Percentiles rank a stretch among this genome's conserved stretches.
Conservation (phyloP, 2,329 filamentous ascomycete species). For the Colletotrichum tanaceti region DNA sequence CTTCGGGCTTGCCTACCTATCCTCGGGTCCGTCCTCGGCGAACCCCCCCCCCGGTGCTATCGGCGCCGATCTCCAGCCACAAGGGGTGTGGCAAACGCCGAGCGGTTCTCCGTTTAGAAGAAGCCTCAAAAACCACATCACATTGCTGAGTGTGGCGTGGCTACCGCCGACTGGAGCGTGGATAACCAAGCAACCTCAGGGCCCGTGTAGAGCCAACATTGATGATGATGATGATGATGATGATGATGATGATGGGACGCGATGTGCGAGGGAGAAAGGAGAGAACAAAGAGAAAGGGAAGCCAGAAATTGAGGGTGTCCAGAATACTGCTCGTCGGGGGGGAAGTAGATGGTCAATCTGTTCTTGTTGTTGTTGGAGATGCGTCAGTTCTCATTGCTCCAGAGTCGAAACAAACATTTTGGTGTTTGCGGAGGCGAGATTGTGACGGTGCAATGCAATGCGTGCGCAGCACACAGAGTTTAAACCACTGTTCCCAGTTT, state of each 20-base stretch:
- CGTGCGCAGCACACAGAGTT: not conserved
- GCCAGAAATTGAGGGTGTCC: not conserved
- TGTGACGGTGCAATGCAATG: not conserved
- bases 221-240: not conserved
- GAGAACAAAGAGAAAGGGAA: not conserved
- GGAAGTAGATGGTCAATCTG: too few species aligned
- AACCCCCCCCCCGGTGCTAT: not conserved
- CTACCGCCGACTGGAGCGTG: too few species aligned
- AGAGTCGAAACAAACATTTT: not conserved
- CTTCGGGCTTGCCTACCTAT: too few species aligned
- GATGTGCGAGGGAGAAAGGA: too few species aligned
- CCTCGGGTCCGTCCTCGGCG: too few species aligned
- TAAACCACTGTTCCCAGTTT: too few species aligned
- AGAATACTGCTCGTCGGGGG: too few species aligned
- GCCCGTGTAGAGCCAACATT: not conserved
- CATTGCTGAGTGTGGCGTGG: not conserved
- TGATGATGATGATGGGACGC: not conserved
- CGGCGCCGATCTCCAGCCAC: not conserved
- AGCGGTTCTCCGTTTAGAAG: not conserved
- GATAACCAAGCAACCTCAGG: too few species aligned
- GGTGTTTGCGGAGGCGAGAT: not conserved
- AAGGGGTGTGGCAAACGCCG: too few species aligned
- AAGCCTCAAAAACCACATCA: not conserved
- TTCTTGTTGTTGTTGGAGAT: too few species aligned
- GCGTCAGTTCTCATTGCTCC: too few species aligned